phyloP scores from a whole-genome alignment of 225 moss, liverwort and hornwort genomes.

The Neckera pumila region DNA sequence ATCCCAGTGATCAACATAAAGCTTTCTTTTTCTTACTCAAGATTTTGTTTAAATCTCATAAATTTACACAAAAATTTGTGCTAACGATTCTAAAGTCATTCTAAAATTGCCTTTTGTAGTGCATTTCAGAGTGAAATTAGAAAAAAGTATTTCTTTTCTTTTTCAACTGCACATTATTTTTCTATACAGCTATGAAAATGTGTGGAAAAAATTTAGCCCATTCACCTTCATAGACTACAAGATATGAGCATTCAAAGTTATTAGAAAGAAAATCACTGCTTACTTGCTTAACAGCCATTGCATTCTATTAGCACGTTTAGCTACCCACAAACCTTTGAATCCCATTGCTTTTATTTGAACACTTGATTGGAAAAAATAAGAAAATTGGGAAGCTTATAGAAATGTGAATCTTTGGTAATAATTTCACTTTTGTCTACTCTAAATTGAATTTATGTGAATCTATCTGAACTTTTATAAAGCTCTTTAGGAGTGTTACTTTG shows the following conservation, averaged over 20 bases:
- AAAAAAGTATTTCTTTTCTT: too few relatives aligned
- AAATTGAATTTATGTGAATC: background rate
- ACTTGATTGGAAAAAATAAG: background rate
- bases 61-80: background rate
- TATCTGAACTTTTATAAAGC: too few relatives aligned
- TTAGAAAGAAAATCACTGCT: background rate
- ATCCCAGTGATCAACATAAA: fast-evolving
- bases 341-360: fast-evolving
- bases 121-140: too few relatives aligned
- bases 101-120: background rate
- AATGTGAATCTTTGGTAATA: background rate
- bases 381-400: background rate
- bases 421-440: background rate
- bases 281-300: too few relatives aligned
- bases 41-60: background rate
- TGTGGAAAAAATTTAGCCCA: background rate
- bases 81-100: background rate
- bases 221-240: background rate
- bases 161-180: background rate
- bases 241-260: background rate
- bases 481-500: fast-evolving
- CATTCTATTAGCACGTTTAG: background rate
- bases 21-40: background rate
- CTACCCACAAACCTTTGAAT: background rate
- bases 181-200: background rate